Percentiles rank a stretch among this genome's conserved stretches.
phyloP scores from a whole-genome alignment of 208 protist species.

The Phytomonas sp. region DNA sequence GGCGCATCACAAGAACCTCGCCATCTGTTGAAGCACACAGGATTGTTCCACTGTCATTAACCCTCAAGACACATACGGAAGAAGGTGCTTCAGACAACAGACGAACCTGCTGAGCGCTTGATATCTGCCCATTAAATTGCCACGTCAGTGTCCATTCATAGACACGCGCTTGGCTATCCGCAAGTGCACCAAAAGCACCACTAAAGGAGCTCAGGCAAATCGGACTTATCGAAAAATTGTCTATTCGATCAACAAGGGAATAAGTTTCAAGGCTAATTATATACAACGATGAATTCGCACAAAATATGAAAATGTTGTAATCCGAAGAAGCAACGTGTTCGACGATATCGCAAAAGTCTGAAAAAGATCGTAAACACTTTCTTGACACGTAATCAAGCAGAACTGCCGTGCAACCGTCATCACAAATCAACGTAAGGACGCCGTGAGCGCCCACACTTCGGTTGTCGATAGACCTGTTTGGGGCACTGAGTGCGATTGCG shows the following conservation, averaged over 20 bases:
- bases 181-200: background rate
- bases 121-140: background rate
- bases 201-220: background rate
- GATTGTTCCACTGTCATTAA: background rate
- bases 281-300: background rate
- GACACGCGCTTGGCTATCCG: background rate
- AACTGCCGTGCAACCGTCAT: slow-evolving; percentile 15
- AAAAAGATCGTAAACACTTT: slow-evolving; percentile 27
- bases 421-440: slow-evolving; percentile 12
- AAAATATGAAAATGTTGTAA: background rate
- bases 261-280: background rate
- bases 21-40: background rate
- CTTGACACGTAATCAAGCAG: slow-evolving; percentile 25
- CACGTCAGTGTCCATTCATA: background rate
- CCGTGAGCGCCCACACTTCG: background rate
- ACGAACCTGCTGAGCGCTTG: background rate
- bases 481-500: background rate
- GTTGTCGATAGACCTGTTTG: background rate
- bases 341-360: slow-evolving; percentile 22
- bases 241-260: background rate
- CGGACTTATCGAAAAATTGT: background rate
- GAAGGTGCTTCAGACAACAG: background rate
- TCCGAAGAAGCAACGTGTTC: background rate
- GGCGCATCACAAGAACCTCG: background rate
- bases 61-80: background rate